Conservation (phyloP, 805 yeast species). For the Zygotorulaspora sp. region DNA sequence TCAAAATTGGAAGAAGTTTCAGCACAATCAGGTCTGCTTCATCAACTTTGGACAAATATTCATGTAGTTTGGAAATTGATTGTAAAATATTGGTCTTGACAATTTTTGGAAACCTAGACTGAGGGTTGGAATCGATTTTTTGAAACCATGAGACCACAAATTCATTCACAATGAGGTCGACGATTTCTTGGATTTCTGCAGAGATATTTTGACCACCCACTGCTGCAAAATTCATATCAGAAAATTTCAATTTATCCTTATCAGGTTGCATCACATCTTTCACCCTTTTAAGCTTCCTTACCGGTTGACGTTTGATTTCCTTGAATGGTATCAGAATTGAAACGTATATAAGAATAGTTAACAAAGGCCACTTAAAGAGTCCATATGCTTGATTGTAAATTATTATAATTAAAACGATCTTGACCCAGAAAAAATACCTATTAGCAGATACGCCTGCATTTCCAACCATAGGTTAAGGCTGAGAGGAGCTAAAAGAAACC, state of each 20-base stretch:
- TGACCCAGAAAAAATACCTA: background rate
- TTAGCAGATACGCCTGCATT: background rate
- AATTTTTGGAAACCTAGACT: constrained; percentile 37
- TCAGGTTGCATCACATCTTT: too few relatives aligned
- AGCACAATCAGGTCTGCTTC: constrained; percentile 53
- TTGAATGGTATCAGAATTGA: background rate
- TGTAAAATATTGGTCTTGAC: constrained; percentile 39
- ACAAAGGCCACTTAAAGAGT: background rate
- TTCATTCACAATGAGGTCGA: constrained; percentile 45
- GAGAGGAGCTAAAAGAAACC: background rate
- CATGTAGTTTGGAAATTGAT: constrained; percentile 35
- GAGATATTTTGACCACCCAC: too few relatives aligned
- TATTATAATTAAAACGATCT: background rate
- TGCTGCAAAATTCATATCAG: too few relatives aligned
- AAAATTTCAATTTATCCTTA: too few relatives aligned
- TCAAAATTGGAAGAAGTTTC: constrained; percentile 57
- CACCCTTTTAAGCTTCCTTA: background rate
- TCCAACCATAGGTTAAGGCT: background rate
- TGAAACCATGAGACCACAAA: constrained; percentile 56
- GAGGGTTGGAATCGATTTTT: constrained; percentile 36
- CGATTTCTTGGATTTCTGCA: constrained; percentile 42
- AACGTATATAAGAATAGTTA: background rate
- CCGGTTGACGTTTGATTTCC: constrained; percentile 2
- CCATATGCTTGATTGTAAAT: background rate
- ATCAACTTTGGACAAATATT: constrained; percentile 44